Conservation (phyloP, 805 yeast genomes). For the Yamadazyma kitorensis region DNA sequence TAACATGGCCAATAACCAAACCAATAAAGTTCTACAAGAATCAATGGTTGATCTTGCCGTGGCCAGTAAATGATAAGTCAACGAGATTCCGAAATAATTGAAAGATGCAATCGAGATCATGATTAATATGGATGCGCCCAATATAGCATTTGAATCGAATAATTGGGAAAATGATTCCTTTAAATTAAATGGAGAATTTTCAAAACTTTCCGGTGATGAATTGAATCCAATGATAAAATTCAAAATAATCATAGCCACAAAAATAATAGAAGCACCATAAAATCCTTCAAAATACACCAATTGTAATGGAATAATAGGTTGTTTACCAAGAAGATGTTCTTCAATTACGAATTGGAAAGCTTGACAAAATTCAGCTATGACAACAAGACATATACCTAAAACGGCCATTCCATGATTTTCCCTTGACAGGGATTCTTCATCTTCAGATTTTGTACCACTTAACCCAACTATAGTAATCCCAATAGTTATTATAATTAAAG, state of each 20-base stretch:
- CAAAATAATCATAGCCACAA: constrained; percentile 43
- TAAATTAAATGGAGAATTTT: constrained; percentile 55
- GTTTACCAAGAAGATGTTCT: constrained; percentile 57
- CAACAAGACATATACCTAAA: constrained; percentile 56
- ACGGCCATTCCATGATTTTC: constrained; percentile 26
- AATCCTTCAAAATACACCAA: constrained; percentile 75
- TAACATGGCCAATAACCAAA: constrained; percentile 67
- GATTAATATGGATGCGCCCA: constrained; percentile 55
- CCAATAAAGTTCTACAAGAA: constrained; percentile 69
- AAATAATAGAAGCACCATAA: constrained; percentile 53
- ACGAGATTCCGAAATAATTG: constrained; percentile 69
- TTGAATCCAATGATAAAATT: constrained; percentile 39
- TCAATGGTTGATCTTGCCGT: constrained; percentile 79
- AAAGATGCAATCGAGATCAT: constrained; percentile 72
- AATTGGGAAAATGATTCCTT: constrained; percentile 48
- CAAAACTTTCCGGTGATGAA: constrained; percentile 30
- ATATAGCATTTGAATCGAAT: constrained; percentile 39
- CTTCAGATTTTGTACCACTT: constrained; percentile 52
- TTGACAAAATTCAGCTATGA: constrained; percentile 62
- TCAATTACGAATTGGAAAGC: constrained; percentile 79
- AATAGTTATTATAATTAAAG: constrained; percentile 57
- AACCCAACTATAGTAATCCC: constrained; percentile 75
- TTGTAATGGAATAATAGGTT: constrained; percentile 56
- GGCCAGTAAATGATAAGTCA: constrained; percentile 65
- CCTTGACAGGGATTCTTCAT: constrained; percentile 7